A percentile compares a stretch with the other conserved stretches of the same genome.
Evolutionary conservation across 1,139 yeast species (phyloP).

Genomic region (Blastobotrys ciferrii): DNA sequence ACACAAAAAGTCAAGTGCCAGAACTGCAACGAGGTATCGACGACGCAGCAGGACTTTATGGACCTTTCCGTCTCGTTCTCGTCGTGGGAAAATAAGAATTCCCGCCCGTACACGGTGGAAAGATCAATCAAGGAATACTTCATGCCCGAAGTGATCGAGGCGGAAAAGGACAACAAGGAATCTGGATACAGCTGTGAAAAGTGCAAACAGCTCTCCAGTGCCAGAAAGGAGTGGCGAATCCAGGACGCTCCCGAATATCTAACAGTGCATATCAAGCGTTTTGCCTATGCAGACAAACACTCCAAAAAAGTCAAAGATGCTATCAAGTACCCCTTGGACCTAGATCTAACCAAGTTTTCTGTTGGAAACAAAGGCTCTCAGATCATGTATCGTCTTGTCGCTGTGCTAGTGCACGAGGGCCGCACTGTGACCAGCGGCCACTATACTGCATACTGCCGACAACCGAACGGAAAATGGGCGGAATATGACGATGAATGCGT

Average conservation of each 20-base stretch:
- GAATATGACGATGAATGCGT: slow-evolving; percentile 92
- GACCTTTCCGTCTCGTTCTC: slow-evolving; percentile 66
- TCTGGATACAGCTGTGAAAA: slow-evolving; percentile 74
- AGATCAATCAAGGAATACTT: slow-evolving; percentile 77
- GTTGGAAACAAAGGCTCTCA: slow-evolving; percentile 39
- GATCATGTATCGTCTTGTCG: slow-evolving; percentile 67
- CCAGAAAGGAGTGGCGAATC: slow-evolving; percentile 71
- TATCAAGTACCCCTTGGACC: slow-evolving; percentile 71
- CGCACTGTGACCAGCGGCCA: slow-evolving; percentile 92
- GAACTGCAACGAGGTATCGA: slow-evolving; percentile 75
- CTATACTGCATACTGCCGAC: slow-evolving; percentile 85
- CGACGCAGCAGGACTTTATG: slow-evolving; percentile 89
- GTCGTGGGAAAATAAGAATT: slow-evolving; percentile 43
- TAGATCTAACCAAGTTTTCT: slow-evolving; percentile 70
- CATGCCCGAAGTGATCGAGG: slow-evolving; percentile 66
- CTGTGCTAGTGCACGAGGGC: slow-evolving; percentile 93
- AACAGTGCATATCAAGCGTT: slow-evolving; percentile 82
- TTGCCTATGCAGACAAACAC: slow-evolving; percentile 60
- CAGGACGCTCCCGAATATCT: slow-evolving; percentile 85
- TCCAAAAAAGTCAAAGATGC: slow-evolving; percentile 87
- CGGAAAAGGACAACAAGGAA: slow-evolving; percentile 45
- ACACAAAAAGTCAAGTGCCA: slow-evolving; percentile 83
- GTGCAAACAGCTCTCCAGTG: slow-evolving; percentile 74
- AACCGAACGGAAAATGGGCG: slow-evolving; percentile 87
- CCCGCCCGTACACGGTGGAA: slow-evolving; percentile 49